A percentile compares a stretch with the other conserved stretches of the same genome.
Evolutionary conservation across 441 rosid species (phyloP).

Genomic region (Theobroma grandiflorum): DNA sequence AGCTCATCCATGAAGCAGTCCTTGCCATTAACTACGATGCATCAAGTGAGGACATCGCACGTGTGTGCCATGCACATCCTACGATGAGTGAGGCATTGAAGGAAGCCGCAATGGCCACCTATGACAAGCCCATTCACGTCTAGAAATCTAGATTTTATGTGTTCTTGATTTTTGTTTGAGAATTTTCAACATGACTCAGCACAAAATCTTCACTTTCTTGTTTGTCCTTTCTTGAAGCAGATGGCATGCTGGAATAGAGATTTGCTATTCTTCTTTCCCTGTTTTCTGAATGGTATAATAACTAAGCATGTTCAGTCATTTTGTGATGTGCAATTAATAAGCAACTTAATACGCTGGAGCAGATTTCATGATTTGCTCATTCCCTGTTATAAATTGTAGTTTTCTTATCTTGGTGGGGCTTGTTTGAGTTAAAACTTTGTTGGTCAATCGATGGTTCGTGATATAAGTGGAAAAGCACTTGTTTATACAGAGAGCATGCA

Average conservation of each 20-base stretch:
- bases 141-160: conserved; percentile 36
- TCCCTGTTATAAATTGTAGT: background rate
- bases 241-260: conserved; percentile 36
- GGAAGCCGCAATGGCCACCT: conserved; percentile 99
- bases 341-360: background rate
- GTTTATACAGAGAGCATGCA: background rate
- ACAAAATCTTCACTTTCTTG: conserved; percentile 25
- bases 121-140: conserved; percentile 98
- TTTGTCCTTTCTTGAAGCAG: conserved; percentile 34
- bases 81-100: conserved; percentile 99
- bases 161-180: conserved; percentile 19
- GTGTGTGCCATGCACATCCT: conserved; percentile 98
- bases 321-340: background rate
- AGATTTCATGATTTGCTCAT: background rate
- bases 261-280: background rate
- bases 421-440: background rate
- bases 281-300: conserved; percentile 6
- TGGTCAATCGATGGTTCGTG: background rate
- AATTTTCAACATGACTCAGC: conserved; percentile 27
- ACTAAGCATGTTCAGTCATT: background rate
- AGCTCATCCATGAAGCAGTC: conserved; percentile 94
- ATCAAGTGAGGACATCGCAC: conserved; percentile 91
- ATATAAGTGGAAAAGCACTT: background rate
- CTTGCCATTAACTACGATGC: conserved; percentile 91
- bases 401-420: background rate